phyloP scores from a whole-genome alignment of 1,284 basidiomycete species.

The Ustilago bromivora region DNA sequence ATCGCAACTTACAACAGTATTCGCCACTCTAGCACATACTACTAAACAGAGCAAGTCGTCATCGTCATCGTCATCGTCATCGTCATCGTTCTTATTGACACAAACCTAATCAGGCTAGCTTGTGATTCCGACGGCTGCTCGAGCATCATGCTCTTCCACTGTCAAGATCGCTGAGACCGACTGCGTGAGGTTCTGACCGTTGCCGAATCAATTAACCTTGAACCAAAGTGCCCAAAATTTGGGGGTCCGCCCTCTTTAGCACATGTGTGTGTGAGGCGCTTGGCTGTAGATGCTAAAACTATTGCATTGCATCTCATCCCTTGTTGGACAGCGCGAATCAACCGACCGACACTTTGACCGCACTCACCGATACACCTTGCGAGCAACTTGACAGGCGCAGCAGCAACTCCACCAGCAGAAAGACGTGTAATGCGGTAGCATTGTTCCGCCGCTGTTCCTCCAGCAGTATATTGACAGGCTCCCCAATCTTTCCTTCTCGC shows the following conservation, averaged over 20 bases:
- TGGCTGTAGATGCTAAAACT: not conserved
- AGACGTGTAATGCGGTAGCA: not conserved
- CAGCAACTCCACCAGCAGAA: not conserved
- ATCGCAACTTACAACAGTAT: not conserved
- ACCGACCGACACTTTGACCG: conserved; percentile 1
- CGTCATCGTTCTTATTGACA: conserved; percentile 4
- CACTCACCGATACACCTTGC: not conserved
- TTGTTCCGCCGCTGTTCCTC: conserved; percentile 4
- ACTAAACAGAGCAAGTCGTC: too few species aligned
- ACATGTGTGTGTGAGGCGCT: conserved; percentile 9
- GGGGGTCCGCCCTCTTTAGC: conserved; percentile 17
- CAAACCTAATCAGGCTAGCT: conserved; percentile 3
- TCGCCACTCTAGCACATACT: not conserved
- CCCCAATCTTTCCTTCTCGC: not conserved
- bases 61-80: conserved; percentile 4
- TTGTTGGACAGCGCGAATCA: conserved; percentile 19
- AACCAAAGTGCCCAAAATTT: not conserved
- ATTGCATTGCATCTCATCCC: conserved; percentile 8
- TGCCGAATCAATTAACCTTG: not conserved
- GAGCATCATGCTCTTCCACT: not conserved
- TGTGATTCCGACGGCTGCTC: not conserved
- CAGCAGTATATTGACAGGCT: conserved; percentile 11
- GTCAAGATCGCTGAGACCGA: not conserved
- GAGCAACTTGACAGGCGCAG: not conserved
- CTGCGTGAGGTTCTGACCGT: not conserved